Evolutionary conservation across 139 green algal genomes (phyloP), one percentile per base, ranked within the genome.

Genomic region (Chlamydomonas sp.): DNA sequence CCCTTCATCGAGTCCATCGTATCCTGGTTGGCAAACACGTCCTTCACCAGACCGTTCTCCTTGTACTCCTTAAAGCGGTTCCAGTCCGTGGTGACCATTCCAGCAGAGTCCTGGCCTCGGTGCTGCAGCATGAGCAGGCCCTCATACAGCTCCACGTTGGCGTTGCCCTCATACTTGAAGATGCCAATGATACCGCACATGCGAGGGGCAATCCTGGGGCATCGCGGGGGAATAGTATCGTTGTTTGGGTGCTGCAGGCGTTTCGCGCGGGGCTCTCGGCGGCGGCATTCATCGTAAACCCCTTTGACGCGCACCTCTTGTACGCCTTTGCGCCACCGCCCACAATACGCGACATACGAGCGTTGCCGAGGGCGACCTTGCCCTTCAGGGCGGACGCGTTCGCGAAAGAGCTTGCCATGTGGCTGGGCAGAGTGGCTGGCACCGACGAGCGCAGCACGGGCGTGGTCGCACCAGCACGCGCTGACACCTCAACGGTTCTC

Each of bases 51-150:
- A 8, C 98, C 98, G 80, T 99, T 99, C 80, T 95, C 97, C 91
- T 99, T 99, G 90, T 96, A 89, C 92, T 99, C 97, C 71, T 91
- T 86, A 88, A 99, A 99, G 75, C 94, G 94, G 5, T 91, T 78
- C 88, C 91, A 95, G 90, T 99, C 94, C 17, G 93, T 98, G 67
- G 98, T 99, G 49, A 99, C 98, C 94, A 99, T 99, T 88, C 98
- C 98, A 1, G 97, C 97, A 58, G 93, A 96, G 92, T 96, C 93
- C 94, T 99, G 97, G 14, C 98, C 97, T 9, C 98, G 93, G 89
- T 99, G 98, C 93, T 99, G 98, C 80, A 99, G 94, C 97, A 99
- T 99, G 5, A 99, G 94, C 83, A 99, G 88, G 8, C 95, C 97
- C 89, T 99, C 97, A 89, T 99, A 99, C 49, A 99, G 87, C 92